Conservation (phyloP, 2,329 filamentous ascomycete species). For the Exophiala sideris region DNA sequence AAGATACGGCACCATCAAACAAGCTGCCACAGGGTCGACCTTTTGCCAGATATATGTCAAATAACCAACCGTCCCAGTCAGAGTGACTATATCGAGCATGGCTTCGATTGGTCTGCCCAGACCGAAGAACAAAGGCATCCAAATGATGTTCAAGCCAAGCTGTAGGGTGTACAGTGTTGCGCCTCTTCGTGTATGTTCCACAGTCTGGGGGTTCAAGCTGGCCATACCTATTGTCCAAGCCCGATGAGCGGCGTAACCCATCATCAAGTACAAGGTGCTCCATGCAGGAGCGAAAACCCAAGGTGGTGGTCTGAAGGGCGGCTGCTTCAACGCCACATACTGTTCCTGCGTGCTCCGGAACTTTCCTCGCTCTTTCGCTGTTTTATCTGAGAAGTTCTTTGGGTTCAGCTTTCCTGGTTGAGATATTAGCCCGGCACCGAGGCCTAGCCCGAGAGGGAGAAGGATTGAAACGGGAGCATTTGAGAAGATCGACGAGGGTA, state of each 20-base stretch:
- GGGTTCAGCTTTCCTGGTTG: constrained; percentile 50
- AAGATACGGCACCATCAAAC: constrained; percentile 75
- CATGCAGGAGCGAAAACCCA: constrained; percentile 59
- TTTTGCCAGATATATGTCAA: constrained; percentile 72
- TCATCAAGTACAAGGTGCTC: constrained; percentile 61
- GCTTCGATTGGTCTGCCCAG: constrained; percentile 69
- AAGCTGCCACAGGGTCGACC: constrained; percentile 69
- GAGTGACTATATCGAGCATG: constrained; percentile 68
- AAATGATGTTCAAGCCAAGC: constrained; percentile 77
- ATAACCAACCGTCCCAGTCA: constrained; percentile 70
- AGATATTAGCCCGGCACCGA: constrained; percentile 64
- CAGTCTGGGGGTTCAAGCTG: constrained; percentile 55
- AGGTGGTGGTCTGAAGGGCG: constrained; percentile 54
- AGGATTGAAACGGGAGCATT: constrained; percentile 70
- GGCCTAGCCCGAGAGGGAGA: constrained; percentile 69
- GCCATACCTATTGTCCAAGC: constrained; percentile 63
- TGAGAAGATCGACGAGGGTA: constrained; percentile 69
- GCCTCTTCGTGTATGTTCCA: constrained; percentile 60
- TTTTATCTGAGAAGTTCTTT: constrained; percentile 22
- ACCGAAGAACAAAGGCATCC: constrained; percentile 94
- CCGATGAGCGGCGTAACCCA: constrained; percentile 86
- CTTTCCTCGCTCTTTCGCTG: constrained; percentile 22
- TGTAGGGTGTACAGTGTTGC: constrained; percentile 83
- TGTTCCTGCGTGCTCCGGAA: constrained; percentile 34
- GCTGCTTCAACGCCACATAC: constrained; percentile 41